Evolutionary conservation across 139 green algal genomes (phyloP).

Genomic region (Chlorella sp.): DNA sequence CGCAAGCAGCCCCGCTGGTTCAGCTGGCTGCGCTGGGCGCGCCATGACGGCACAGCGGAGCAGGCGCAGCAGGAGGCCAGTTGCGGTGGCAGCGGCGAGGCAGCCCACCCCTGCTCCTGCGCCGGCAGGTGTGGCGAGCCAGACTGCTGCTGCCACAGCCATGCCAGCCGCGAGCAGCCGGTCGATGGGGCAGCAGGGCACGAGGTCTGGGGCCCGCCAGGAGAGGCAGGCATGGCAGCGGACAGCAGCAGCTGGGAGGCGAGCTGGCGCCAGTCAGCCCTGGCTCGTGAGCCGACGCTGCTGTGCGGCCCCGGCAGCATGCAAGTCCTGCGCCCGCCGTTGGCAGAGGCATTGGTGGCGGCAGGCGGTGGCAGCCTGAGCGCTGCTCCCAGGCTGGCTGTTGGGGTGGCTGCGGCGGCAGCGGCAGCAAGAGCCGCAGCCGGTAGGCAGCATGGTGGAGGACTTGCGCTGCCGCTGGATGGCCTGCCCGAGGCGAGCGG

Average conservation of each 20-base stretch:
- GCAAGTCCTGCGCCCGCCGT: not conserved
- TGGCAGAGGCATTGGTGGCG: not conserved
- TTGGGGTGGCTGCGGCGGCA: not conserved
- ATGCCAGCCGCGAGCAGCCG: not conserved
- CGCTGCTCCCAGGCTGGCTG: not conserved
- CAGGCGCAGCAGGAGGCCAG: conserved; percentile 8
- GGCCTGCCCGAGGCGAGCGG: not conserved
- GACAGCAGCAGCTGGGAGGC: conserved; percentile 1
- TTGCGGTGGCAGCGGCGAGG: not conserved
- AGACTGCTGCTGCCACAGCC: conserved; percentile 23
- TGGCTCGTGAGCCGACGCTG: not conserved
- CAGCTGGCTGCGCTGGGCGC: conserved; percentile 29
- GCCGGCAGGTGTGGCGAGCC: not conserved
- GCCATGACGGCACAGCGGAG: not conserved
- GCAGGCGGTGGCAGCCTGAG: not conserved
- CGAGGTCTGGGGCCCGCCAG: not conserved
- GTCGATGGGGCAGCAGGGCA: not conserved
- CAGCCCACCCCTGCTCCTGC: not conserved
- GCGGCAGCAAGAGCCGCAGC: not conserved
- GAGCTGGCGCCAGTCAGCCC: not conserved
- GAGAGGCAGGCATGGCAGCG: not conserved
- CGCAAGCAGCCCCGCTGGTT: conserved; percentile 34
- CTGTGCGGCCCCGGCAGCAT: conserved; percentile 39
- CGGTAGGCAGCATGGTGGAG: not conserved
- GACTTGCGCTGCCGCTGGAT: not conserved